phyloP scores from a whole-genome alignment of 73 alveolate genomes.

The Symbiodinium pilosum region DNA sequence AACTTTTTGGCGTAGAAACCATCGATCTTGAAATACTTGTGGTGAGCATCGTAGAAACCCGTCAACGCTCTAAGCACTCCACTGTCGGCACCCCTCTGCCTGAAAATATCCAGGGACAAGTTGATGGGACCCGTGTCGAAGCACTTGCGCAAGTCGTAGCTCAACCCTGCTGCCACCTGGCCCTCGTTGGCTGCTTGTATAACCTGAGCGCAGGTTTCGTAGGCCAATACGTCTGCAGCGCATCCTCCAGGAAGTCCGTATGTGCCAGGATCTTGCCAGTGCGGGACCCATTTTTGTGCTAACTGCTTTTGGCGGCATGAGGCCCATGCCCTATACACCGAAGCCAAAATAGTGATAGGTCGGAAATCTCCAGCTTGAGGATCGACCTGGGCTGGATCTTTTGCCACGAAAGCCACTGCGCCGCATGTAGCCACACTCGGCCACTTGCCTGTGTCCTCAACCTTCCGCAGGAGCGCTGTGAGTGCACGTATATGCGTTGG shows the following conservation, averaged over 20 bases:
- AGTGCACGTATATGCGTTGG: neutral
- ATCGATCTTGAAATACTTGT: neutral
- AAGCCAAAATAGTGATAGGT: neutral
- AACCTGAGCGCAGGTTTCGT: neutral
- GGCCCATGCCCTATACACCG: constrained; percentile 1
- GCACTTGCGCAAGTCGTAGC: constrained; percentile 17
- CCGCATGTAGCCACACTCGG: neutral
- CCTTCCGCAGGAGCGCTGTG: neutral
- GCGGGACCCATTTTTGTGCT: neutral
- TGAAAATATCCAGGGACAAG: neutral
- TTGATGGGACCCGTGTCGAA: neutral
- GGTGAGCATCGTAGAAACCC: neutral
- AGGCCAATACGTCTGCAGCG: constrained; percentile 36
- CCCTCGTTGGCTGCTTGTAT: neutral
- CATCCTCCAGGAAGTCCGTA: neutral
- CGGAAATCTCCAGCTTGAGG: neutral
- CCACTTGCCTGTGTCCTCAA: neutral
- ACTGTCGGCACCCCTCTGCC: too few relatives aligned
- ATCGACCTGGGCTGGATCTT: neutral
- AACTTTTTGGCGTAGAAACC: neutral
- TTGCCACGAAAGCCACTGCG: constrained; percentile 7
- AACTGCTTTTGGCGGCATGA: neutral
- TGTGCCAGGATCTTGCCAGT: neutral
- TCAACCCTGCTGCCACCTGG: neutral
- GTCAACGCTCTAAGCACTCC: neutral